These are phyloP conservation scores for Globisporangium carolinianum DNA, from an alignment of 352 stramenopile genomes.

Conservation along the genomic window DNA sequence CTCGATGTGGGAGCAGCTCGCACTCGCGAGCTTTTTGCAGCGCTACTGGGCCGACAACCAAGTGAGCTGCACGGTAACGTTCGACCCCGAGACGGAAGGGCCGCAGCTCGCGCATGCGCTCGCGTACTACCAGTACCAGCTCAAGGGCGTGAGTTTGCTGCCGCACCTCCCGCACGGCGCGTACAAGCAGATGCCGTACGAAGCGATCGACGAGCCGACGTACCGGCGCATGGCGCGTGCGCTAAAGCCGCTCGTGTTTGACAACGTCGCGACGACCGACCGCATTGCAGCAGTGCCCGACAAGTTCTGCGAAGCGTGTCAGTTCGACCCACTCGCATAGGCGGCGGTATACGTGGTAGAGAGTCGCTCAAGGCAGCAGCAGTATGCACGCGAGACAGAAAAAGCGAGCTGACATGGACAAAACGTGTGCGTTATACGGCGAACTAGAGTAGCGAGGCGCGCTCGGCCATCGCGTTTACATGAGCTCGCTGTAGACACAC, in stretches of 20 bases:
- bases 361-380: no score
- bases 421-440: no score
- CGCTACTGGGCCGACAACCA: slow-evolving; percentile 93
- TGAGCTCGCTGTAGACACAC: slow-evolving; percentile 43
- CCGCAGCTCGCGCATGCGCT: slow-evolving; percentile 74
- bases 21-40: slow-evolving; percentile 89
- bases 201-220: slow-evolving; percentile 70
- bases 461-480: slow-evolving; percentile 26
- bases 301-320: slow-evolving; percentile 52
- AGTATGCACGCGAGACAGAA: no score
- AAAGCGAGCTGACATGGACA: neutral
- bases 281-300: slow-evolving; percentile 35
- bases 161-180: slow-evolving; percentile 70
- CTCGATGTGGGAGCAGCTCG: slow-evolving; percentile 91
- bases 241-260: slow-evolving; percentile 39
- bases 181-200: slow-evolving; percentile 91
- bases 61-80: slow-evolving; percentile 92
- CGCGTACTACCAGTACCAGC: slow-evolving; percentile 92
- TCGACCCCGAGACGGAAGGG: slow-evolving; percentile 85
- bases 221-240: slow-evolving; percentile 48
- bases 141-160: slow-evolving; percentile 90
- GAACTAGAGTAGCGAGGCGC: no score
- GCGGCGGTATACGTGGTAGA: neutral
- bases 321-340: slow-evolving; percentile 9
- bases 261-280: slow-evolving; percentile 24